Base-by-base conservation (phyloP, 2,329 filamentous ascomycete species). In the Ophiostoma triangulosporum region DNA sequence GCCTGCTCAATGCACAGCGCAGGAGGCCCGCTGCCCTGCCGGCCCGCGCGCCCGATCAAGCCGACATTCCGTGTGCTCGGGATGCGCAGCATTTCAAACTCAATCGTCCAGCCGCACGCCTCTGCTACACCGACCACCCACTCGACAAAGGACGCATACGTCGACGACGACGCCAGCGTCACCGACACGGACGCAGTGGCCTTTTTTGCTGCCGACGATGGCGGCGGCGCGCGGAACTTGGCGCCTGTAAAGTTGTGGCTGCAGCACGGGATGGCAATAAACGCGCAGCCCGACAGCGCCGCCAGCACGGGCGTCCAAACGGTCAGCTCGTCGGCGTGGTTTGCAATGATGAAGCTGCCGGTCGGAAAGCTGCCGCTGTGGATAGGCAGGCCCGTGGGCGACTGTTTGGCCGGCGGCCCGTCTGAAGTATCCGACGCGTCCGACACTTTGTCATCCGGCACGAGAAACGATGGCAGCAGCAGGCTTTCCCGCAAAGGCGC, bases 241-340 rank as follows among this genome's bases (percentile, higher is more conserved):
- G 79, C 77, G 1, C 93, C 93, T 0, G 82, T 80, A 2, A 98
- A 79, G 55, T 85, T 78, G 69, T 97, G 89, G 59, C 88, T 95
- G 70, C 93, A 98, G 70, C 93, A 98, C 1, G 93, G 93, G 45
- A 98, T 95, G 60, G 87, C 86, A 57, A 98, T 80, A 66, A 96
- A 98, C 0, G 89, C 85, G 11, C 84, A 85, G 2, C 78, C 70
- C 0, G 84, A 89, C 1, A 88, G 70, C 6, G 80, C 78, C 1
- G 88, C 90, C 38, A 98, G 78, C 17, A 97, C 76, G 0, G 93
- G 93, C 0, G 93, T 97, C 93, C 93, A 98, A 0, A 88, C 81
- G 0, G 93, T 98, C 14, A 98, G 76, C 69, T 98, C 90, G 64
- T 98, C 93, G 11, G 91, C 91, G 66, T 98, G 93, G 64, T 98